Base-by-base conservation (phyloP, 2,329 filamentous ascomycete species). In the Venturia nashicola region DNA sequence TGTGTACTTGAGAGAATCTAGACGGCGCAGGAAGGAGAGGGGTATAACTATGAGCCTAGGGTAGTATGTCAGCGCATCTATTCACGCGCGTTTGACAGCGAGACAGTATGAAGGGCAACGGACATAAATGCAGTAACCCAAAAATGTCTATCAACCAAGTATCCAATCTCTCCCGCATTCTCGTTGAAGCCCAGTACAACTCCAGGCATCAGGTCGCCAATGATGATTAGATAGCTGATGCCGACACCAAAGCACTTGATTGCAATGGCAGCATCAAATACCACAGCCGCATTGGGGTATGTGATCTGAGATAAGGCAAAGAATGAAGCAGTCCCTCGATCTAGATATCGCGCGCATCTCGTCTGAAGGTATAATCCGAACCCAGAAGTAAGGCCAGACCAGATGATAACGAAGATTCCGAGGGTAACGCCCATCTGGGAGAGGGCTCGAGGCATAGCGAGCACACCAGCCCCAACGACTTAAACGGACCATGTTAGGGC, bases 101-200 rank as follows among this genome's bases (percentile, higher is more conserved):
- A 27, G 7, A 27, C n/a, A 20, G 18, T 7, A 43, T 14, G 34
- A 7, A 34, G 68, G 67, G 51, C 67, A 39, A 72, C 81, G 69
- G 74, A 89, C 91, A 99, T 96, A 73, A 99, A 99, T 1, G 87
- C 92, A 1, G 94, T 97, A 66, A 99, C 89, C 94, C 94, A 99
- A 74, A 99, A 99, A 73, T 94, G 88, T 61, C 94, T 85, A 72
- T 97, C 91, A 54, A 93, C 82, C 67, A 97, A 77, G 71, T 93
- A 97, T 1, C 85, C 82, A 55, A 88, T 78, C 2, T 83, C 80
- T 20, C 81, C 83, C 23, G 83, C 83, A 61, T 80, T 78, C 59
- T 83, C 81, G 66, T 85, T 84, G 74, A 99, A 93, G 5, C 92
- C 94, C 66, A 85, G 78, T 32, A 94, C 86, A 11, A 99, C 94